Percentiles rank a stretch among this genome's conserved stretches.
Conservation (phyloP, 2,329 filamentous ascomycete genomes). For the Fusarium sp. region DNA sequence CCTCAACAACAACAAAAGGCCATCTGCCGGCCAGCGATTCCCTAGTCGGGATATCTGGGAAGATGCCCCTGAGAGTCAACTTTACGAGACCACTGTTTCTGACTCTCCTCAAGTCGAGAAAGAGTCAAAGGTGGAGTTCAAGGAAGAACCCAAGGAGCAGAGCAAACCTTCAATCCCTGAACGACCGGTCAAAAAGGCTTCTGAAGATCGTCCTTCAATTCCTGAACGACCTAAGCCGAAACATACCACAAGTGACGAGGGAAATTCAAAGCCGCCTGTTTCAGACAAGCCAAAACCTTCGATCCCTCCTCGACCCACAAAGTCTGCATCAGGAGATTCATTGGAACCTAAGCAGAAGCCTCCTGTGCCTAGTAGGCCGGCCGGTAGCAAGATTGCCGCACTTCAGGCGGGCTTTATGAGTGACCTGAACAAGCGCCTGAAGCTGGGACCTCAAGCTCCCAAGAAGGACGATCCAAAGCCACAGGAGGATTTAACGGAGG, state of each 20-base stretch:
- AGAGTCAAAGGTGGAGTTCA: slow-evolving; percentile 45
- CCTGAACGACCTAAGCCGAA: slow-evolving; percentile 69
- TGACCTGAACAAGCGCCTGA: slow-evolving; percentile 90
- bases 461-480: slow-evolving; percentile 78
- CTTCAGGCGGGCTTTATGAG: slow-evolving; percentile 93
- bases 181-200: slow-evolving; percentile 56
- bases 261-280: slow-evolving; percentile 58
- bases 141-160: slow-evolving; percentile 42
- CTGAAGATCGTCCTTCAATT: slow-evolving; percentile 60
- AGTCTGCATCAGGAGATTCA: slow-evolving; percentile 58
- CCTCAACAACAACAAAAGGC: slow-evolving; percentile 65
- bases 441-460: slow-evolving; percentile 83
- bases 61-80: slow-evolving; percentile 86
- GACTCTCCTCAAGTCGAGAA: slow-evolving; percentile 46
- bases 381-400: slow-evolving; percentile 88
- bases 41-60: slow-evolving; percentile 96
- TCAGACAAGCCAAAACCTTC: slow-evolving; percentile 70
- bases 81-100: slow-evolving; percentile 80
- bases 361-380: slow-evolving; percentile 79
- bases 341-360: slow-evolving; percentile 80
- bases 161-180: slow-evolving; percentile 50
- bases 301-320: slow-evolving; percentile 73
- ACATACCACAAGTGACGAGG: slow-evolving; percentile 55
- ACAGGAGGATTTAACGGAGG: slow-evolving; percentile 67
- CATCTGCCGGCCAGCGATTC: slow-evolving; percentile 77